phyloP scores from a whole-genome alignment of 176 grass and related monocot genomes.

The Carex parvula region DNA sequence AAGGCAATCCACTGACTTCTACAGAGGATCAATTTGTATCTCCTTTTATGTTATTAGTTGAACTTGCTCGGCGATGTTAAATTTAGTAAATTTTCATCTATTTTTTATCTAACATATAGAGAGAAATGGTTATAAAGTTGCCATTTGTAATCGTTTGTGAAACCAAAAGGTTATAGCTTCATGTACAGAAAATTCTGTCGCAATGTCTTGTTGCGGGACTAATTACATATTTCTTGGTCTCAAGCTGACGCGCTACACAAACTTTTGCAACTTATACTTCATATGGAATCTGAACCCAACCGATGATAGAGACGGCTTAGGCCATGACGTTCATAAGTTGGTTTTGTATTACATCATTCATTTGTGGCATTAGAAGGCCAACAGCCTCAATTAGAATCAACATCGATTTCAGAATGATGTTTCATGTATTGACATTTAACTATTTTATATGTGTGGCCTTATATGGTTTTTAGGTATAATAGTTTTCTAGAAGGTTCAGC shows the following conservation, averaged over 20 bases:
- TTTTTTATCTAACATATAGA: not conserved
- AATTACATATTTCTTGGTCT: not conserved
- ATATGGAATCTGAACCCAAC: not conserved
- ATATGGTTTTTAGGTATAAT: not conserved
- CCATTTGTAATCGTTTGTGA: not conserved
- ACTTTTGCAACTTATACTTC: not conserved
- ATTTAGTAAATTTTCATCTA: not conserved
- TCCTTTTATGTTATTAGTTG: not conserved
- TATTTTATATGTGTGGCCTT: not conserved
- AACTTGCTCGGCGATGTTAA: not conserved
- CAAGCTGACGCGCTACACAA: not conserved
- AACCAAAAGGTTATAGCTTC: not conserved
- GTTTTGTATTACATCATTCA: constrained; percentile 11
- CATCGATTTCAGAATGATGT: constrained; percentile 9
- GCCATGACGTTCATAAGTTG: not conserved
- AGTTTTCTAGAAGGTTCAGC: constrained; percentile 33
- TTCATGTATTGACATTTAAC: not conserved
- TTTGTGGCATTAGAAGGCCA: constrained; percentile 8
- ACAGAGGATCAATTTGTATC: not conserved
- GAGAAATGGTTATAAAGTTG: not conserved
- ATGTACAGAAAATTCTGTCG: not conserved
- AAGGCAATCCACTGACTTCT: not conserved
- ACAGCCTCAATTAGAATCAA: constrained; percentile 12
- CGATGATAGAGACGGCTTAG: not conserved
- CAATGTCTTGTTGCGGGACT: not conserved